A percentile compares a stretch with the other conserved stretches of the same genome.
Conservation (phyloP, 106 monocot genomes). For the Phalaenopsis equestris region DNA sequence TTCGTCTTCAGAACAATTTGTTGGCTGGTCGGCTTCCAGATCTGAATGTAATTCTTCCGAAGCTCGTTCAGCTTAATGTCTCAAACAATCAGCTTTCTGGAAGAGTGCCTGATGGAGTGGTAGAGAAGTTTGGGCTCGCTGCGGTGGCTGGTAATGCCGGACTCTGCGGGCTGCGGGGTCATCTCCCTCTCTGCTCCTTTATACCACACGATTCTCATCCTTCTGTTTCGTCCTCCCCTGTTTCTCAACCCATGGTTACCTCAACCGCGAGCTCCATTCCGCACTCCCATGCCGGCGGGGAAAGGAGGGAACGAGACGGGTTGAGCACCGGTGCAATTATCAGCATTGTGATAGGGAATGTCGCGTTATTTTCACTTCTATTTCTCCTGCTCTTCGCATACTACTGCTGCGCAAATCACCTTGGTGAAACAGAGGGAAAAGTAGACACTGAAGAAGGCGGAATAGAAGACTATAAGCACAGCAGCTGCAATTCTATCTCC, state of each 20-base stretch:
- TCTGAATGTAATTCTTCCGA: slow-evolving; percentile 21
- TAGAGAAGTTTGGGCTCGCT: slow-evolving; percentile 29
- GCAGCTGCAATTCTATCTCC: neutral
- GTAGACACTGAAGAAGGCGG: neutral
- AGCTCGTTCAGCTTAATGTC: slow-evolving; percentile 36
- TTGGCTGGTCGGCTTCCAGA: slow-evolving; percentile 51
- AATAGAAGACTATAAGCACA: neutral
- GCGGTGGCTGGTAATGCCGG: slow-evolving; percentile 43
- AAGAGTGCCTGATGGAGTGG: slow-evolving; percentile 30
- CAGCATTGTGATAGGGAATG: slow-evolving; percentile 22
- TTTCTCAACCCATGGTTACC: slow-evolving; percentile 19
- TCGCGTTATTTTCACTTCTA: slow-evolving; percentile 18
- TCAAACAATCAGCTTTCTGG: slow-evolving; percentile 59
- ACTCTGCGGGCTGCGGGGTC: slow-evolving; percentile 34
- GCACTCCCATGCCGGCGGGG: neutral
- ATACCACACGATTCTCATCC: slow-evolving; percentile 10
- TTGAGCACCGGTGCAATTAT: slow-evolving; percentile 24
- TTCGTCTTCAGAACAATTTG: slow-evolving; percentile 52
- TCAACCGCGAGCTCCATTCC: slow-evolving; percentile 34
- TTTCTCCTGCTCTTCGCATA: slow-evolving; percentile 11
- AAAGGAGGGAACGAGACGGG: neutral
- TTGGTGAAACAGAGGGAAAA: slow-evolving; percentile 4
- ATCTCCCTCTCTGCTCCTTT: slow-evolving; percentile 27
- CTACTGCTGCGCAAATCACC: slow-evolving; percentile 15
- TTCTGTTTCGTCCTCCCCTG: slow-evolving; percentile 7